Conservation (phyloP, 148 eudicot species). For the Rhododendron williamsianum region DNA sequence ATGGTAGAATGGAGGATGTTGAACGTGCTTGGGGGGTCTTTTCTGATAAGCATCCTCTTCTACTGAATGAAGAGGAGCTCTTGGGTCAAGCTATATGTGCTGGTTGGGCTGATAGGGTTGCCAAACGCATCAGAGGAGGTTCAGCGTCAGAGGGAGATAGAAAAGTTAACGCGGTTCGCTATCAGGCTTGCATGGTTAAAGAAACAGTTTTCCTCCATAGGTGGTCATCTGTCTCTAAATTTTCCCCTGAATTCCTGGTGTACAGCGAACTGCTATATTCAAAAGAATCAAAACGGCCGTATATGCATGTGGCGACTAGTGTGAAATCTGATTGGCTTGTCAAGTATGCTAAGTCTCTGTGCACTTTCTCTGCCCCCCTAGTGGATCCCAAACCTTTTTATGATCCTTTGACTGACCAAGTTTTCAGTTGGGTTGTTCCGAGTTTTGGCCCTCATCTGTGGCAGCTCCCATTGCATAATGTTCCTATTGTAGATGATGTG, state of each 20-base stretch:
- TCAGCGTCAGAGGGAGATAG: slow-evolving; percentile 38
- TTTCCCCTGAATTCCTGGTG: slow-evolving; percentile 73
- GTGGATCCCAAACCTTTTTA: slow-evolving; percentile 59
- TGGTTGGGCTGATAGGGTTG: slow-evolving; percentile 96
- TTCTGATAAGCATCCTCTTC: slow-evolving; percentile 43
- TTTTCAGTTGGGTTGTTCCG: slow-evolving; percentile 52
- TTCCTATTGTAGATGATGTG: slow-evolving; percentile 47
- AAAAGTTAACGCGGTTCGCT: slow-evolving; percentile 53
- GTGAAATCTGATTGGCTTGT: slow-evolving; percentile 77
- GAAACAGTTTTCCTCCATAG: slow-evolving; percentile 72
- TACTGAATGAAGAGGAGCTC: slow-evolving; percentile 53
- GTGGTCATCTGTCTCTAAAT: slow-evolving; percentile 55
- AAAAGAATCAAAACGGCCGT: slow-evolving; percentile 42
- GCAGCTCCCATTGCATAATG: slow-evolving; percentile 54
- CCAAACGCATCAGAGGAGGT: slow-evolving; percentile 46
- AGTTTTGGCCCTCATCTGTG: slow-evolving; percentile 63
- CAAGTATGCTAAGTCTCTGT: slow-evolving; percentile 51
- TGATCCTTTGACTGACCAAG: slow-evolving; percentile 51
- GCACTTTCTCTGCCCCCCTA: slow-evolving; percentile 58
- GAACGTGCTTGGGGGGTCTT: slow-evolving; percentile 59
- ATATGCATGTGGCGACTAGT: slow-evolving; percentile 69
- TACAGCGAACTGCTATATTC: slow-evolving; percentile 54
- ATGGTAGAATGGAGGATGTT: slow-evolving; percentile 53
- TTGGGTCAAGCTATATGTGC: slow-evolving; percentile 87
- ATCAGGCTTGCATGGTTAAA: slow-evolving; percentile 53